These are phyloP conservation scores for Aspergillus arachidicola DNA, from an alignment of 2,329 filamentous ascomycete genomes.

Conservation along the genomic window DNA sequence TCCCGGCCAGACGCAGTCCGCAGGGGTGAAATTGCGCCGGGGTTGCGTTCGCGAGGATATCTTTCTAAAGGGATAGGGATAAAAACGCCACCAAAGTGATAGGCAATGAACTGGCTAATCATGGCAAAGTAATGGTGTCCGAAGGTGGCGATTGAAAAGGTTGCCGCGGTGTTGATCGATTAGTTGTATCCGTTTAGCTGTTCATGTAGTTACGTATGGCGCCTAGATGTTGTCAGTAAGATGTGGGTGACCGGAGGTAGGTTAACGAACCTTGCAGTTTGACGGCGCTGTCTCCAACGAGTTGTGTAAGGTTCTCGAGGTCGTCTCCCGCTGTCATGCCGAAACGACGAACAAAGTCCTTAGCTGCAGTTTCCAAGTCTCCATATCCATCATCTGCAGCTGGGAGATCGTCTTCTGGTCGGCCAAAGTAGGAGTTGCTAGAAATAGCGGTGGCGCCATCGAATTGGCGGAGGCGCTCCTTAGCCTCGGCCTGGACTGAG, in stretches of 20 bases:
- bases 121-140: conserved; percentile 1
- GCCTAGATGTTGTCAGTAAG: conserved; percentile 30
- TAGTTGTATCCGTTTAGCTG: conserved; percentile 38
- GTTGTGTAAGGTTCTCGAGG: conserved; percentile 81
- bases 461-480: conserved; percentile 83
- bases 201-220: conserved; percentile 54
- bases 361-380: conserved; percentile 88
- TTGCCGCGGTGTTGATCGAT: conserved; percentile 7
- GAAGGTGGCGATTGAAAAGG: conserved; percentile 5
- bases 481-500: conserved; percentile 78
- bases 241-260: not conserved
- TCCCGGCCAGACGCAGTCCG: not conserved
- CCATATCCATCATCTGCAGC: conserved; percentile 75
- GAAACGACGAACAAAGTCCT: conserved; percentile 94
- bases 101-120: conserved; percentile 14
- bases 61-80: conserved; percentile 3
- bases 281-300: conserved; percentile 81
- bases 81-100: conserved; percentile 16
- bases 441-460: conserved; percentile 91
- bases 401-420: conserved; percentile 77
- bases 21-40: not conserved
- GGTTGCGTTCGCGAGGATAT: not conserved
- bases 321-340: conserved; percentile 96
- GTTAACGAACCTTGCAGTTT: conserved; percentile 70
- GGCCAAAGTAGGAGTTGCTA: conserved; percentile 95